A percentile compares a stretch with the other conserved stretches of the same genome.
Conservation (phyloP, 2,329 filamentous ascomycete species). For the Fusarium longipes region DNA sequence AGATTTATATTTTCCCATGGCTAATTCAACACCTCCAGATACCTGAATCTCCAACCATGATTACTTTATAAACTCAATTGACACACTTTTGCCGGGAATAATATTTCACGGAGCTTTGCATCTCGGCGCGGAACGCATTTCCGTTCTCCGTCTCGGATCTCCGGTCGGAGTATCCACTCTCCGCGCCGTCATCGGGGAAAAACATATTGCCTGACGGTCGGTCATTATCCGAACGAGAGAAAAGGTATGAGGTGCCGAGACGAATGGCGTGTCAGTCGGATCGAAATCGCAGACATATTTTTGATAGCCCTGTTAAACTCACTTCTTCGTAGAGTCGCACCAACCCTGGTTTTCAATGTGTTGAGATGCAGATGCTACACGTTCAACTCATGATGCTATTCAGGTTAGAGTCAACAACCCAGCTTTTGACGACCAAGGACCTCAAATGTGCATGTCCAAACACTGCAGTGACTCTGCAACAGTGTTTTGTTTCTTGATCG, state of each 20-base stretch:
- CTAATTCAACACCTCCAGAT: neutral
- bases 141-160: constrained; percentile 45
- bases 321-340: no score
- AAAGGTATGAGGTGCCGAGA: constrained; percentile 20
- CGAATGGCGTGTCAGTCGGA: neutral
- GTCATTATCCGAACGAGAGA: constrained; percentile 16
- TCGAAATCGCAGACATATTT: neutral
- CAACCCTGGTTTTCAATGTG: no score
- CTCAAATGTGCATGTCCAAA: neutral
- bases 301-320: neutral
- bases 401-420: neutral
- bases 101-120: constrained; percentile 26
- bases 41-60: neutral
- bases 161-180: constrained; percentile 39
- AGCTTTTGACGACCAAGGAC: neutral
- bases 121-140: constrained; percentile 46
- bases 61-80: constrained; percentile 19
- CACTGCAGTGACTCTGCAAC: neutral
- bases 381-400: neutral
- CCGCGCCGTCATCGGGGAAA: constrained; percentile 45
- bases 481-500: neutral
- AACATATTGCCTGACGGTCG: constrained; percentile 15
- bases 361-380: no score
- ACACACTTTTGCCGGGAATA: constrained; percentile 16
- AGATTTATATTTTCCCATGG: neutral